These are phyloP conservation scores for Penicillium sp. DNA, from an alignment of 2,329 filamentous ascomycete genomes.

Conservation along the genomic window DNA sequence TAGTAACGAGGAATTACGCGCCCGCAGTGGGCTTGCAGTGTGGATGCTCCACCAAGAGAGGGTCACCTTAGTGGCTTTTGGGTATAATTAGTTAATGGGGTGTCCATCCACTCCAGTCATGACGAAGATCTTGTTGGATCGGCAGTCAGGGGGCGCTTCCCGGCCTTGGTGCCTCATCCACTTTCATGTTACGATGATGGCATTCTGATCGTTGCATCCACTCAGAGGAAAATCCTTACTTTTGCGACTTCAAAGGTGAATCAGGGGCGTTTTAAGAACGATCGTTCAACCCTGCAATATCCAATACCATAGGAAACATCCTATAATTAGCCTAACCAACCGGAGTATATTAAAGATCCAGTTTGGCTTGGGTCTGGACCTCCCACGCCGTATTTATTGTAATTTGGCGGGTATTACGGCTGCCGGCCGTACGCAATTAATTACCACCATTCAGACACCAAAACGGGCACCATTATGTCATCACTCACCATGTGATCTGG, in stretches of 20 bases:
- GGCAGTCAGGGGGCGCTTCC: conserved; percentile 10
- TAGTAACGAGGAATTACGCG: conserved; percentile 13
- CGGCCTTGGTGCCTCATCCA: background rate
- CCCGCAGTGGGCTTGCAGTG: conserved; percentile 3
- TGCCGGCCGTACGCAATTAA: background rate
- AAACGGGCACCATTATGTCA: background rate
- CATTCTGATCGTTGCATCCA: conserved; percentile 16
- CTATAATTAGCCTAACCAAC: background rate
- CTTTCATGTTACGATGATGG: conserved; percentile 8
- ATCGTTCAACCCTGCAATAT: background rate
- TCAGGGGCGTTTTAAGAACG: background rate
- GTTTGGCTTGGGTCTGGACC: background rate
- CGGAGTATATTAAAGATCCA: background rate
- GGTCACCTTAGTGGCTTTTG: background rate
- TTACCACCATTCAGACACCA: background rate
- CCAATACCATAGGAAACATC: background rate
- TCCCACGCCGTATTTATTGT: background rate
- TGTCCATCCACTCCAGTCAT: background rate
- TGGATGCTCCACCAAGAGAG: conserved; percentile 2
- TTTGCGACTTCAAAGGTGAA: background rate
- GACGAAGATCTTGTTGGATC: conserved; percentile 10
- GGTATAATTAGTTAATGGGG: background rate
- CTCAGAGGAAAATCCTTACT: background rate
- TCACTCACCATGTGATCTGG: background rate
- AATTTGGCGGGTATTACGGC: background rate